Evolutionary conservation across 768 basidiomycete genomes (phyloP).

Genomic region (Tricholoma terreum): DNA sequence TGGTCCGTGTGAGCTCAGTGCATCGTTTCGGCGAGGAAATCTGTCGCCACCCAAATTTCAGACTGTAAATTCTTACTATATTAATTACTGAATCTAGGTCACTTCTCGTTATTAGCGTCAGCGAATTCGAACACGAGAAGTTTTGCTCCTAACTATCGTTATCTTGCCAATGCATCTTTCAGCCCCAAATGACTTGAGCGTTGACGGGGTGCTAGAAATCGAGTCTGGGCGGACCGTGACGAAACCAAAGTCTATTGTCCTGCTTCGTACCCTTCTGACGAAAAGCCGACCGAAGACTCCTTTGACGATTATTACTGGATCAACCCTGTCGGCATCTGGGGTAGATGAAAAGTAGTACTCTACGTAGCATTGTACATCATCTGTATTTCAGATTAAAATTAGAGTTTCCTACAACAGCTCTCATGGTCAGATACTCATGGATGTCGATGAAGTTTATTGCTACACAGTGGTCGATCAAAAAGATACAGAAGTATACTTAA

Average conservation of each 20-base stretch:
- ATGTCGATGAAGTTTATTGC: not conserved
- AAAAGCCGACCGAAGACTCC: not conserved
- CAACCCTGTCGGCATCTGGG: slow-evolving; percentile 27
- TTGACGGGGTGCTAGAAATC: slow-evolving; percentile 9
- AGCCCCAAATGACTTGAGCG: slow-evolving; percentile 9
- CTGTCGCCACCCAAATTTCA: slow-evolving; percentile 25
- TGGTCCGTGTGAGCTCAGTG: slow-evolving; percentile 16
- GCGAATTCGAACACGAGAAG: slow-evolving; percentile 17
- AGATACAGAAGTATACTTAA: not conserved
- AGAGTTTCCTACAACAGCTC: too few species aligned
- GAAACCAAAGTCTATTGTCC: slow-evolving; percentile 17
- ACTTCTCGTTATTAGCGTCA: slow-evolving; percentile 7
- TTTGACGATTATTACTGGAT: slow-evolving; percentile 24
- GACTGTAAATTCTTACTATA: not conserved
- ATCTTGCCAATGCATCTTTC: not conserved
- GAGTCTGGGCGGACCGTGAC: not conserved
- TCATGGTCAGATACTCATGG: not conserved
- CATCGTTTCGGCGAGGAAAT: slow-evolving; percentile 16
- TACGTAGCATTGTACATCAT: not conserved
- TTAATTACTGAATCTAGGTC: not conserved
- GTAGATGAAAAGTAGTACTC: not conserved
- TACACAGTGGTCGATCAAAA: not conserved
- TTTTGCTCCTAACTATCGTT: slow-evolving; percentile 1
- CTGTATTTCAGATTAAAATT: not conserved
- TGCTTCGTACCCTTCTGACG: slow-evolving; percentile 9